Percentiles rank a stretch among this genome's conserved stretches.
These are phyloP conservation scores for Termitomyces sp. DNA, from an alignment of 768 basidiomycete genomes.

Conservation along the genomic window DNA sequence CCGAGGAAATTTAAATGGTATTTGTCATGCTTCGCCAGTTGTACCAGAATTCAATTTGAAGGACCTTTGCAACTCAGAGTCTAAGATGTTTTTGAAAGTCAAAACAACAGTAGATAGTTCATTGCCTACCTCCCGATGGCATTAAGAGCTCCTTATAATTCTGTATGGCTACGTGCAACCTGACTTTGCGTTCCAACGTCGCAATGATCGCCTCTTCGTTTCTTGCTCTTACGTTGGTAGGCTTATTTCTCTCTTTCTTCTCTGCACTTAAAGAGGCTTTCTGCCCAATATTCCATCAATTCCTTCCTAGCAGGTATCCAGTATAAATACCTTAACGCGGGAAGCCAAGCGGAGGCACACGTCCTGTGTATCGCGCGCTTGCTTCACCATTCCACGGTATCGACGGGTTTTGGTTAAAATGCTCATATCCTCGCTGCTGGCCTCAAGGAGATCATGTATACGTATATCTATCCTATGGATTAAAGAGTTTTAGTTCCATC, in stretches of 20 bases:
- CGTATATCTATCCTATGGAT: background rate
- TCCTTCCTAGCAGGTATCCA: background rate
- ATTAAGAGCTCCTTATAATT: background rate
- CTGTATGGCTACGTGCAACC: background rate
- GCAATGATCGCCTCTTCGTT: background rate
- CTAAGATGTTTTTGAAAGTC: background rate
- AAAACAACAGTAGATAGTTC: background rate
- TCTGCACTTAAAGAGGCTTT: background rate
- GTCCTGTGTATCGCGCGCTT: background rate
- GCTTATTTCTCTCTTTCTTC: background rate
- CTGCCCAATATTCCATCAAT: background rate
- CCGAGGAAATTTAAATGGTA: background rate
- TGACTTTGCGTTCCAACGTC: background rate
- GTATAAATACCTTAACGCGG: background rate
- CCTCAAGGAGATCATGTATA: background rate
- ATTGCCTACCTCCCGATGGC: constrained; percentile 19
- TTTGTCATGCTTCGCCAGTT: background rate
- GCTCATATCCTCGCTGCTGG: background rate
- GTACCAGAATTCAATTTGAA: background rate
- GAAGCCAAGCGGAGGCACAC: background rate
- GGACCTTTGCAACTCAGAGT: background rate
- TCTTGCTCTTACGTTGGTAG: background rate
- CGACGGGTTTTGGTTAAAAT: background rate
- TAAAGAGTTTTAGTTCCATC: background rate
- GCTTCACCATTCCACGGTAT: background rate